Conservation (phyloP, 805 yeast species). For the Lachancea cidri region DNA sequence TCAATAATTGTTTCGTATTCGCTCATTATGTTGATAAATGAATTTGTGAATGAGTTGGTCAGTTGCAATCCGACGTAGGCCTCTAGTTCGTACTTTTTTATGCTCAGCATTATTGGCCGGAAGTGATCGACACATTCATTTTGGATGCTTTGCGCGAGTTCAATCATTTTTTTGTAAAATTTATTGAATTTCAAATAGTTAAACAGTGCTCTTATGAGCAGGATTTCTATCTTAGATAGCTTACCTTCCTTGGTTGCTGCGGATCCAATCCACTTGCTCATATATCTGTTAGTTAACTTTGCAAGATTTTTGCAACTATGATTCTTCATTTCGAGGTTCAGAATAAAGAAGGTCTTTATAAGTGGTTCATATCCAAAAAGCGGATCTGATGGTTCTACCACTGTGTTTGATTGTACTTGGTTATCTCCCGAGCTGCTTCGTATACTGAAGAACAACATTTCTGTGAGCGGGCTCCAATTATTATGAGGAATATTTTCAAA, state of each 20-base stretch:
- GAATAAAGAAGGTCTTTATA: constrained; percentile 31
- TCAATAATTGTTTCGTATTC: constrained; percentile 1
- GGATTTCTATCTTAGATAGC: constrained; percentile 21
- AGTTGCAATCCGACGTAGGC: constrained; percentile 18
- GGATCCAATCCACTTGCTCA: constrained; percentile 27
- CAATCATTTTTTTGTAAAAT: constrained; percentile 19
- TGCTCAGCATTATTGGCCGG: constrained; percentile 8
- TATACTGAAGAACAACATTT: constrained; percentile 22
- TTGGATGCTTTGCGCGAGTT: constrained; percentile 8
- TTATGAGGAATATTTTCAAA: constrained; percentile 4
- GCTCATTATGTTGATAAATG: background rate
- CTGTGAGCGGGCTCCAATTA: constrained; percentile 21
- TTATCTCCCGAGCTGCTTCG: no score
- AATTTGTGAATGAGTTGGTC: constrained; percentile 2
- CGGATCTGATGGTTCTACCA: constrained; percentile 15
- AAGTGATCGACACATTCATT: constrained; percentile 8
- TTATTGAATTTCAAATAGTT: constrained; percentile 24
- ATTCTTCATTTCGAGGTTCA: constrained; percentile 32
- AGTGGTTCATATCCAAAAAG: constrained; percentile 27
- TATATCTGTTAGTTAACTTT: constrained; percentile 30
- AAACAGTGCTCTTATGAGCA: constrained; percentile 19
- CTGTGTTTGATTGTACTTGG: no score
- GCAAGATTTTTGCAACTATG: constrained; percentile 29
- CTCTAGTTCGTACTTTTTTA: constrained; percentile 11
- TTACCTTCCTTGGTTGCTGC: constrained; percentile 4